Percentiles rank a stretch among this genome's conserved stretches.
Conservation (phyloP, 345 rosid species). For the Ceriops decandra region DNA sequence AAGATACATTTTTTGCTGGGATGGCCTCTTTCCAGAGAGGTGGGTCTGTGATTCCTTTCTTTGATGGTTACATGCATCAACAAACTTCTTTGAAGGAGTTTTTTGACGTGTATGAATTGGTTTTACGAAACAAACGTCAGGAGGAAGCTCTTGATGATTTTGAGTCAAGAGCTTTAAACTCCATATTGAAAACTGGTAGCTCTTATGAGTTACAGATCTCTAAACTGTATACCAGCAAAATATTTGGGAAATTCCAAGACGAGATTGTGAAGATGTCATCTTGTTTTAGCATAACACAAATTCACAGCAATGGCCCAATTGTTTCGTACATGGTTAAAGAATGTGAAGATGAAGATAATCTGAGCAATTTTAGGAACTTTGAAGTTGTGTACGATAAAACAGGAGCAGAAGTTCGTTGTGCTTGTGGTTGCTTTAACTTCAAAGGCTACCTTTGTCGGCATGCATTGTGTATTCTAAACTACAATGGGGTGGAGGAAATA, state of each 20-base stretch:
- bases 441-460: slow-evolving; percentile 84
- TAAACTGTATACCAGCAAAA: slow-evolving; percentile 54
- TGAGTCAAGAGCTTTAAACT: slow-evolving; percentile 51
- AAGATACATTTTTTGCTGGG: slow-evolving; percentile 72
- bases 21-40: slow-evolving; percentile 47
- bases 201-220: slow-evolving; percentile 81
- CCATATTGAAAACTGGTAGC: slow-evolving; percentile 56
- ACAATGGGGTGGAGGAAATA: slow-evolving; percentile 26
- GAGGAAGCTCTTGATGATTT: slow-evolving; percentile 63
- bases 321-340: slow-evolving; percentile 76
- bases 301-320: slow-evolving; percentile 57
- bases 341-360: slow-evolving; percentile 52
- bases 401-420: slow-evolving; percentile 72
- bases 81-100: slow-evolving; percentile 87
- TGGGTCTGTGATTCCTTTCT: slow-evolving; percentile 49
- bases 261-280: slow-evolving; percentile 89
- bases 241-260: slow-evolving; percentile 68
- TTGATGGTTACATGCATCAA: slow-evolving; percentile 61
- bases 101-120: slow-evolving; percentile 75
- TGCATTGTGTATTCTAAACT: slow-evolving; percentile 45
- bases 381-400: slow-evolving; percentile 76
- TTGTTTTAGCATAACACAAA: slow-evolving; percentile 72
- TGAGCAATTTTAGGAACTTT: slow-evolving; percentile 55
- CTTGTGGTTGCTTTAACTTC: slow-evolving; percentile 79
- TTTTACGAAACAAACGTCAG: slow-evolving; percentile 64